Conservation (phyloP, 352 stramenopile genomes). For the Blastocystis sp. region DNA sequence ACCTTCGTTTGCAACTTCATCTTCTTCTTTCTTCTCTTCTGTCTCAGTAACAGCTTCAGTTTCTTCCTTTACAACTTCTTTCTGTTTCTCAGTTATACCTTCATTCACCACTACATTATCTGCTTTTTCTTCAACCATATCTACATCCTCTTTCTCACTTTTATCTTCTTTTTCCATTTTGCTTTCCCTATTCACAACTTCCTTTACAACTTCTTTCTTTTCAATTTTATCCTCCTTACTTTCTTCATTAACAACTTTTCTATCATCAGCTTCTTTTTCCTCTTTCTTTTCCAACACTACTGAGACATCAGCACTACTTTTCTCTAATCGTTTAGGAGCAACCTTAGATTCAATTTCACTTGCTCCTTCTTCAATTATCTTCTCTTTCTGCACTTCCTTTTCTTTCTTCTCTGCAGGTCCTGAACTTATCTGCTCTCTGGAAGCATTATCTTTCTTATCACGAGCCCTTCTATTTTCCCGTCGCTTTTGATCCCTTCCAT, state of each 20-base stretch:
- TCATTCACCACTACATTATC: background rate
- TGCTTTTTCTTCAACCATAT: background rate
- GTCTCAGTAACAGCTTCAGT: background rate
- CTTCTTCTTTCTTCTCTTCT: background rate
- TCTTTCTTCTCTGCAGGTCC: background rate
- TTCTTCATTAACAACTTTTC: background rate
- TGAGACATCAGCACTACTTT: background rate
- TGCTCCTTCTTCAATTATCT: background rate
- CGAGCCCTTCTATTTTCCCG: too few species aligned
- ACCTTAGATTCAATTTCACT: background rate
- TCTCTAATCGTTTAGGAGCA: background rate
- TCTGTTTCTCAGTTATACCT: background rate
- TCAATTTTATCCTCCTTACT: background rate
- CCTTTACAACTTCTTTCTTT: background rate
- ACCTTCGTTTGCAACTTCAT: background rate
- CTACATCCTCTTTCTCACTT: background rate
- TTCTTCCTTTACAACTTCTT: background rate
- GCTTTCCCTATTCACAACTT: background rate
- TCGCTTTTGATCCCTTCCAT: too few species aligned
- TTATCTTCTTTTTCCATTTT: background rate
- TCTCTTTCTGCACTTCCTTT: conserved; percentile 1
- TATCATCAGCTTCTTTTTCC: background rate
- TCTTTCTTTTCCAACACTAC: background rate
- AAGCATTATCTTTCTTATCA: too few species aligned
- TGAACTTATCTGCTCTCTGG: too few species aligned